These are phyloP conservation scores for Cornus suecica DNA, from an alignment of 148 eudicot species.

Conservation along the genomic window DNA sequence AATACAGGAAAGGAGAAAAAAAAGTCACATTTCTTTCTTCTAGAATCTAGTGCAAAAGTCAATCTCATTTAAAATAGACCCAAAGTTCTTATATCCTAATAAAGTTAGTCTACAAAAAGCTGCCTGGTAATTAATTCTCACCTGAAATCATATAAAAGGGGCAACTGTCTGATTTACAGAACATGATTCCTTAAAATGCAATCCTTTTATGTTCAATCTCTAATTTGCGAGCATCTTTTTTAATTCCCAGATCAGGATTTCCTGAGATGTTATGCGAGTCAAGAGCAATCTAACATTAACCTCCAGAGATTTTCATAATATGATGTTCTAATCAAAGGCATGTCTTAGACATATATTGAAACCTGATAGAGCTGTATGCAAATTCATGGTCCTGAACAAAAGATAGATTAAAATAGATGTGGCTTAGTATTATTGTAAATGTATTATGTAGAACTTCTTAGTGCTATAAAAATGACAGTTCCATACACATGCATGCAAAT, in stretches of 20 bases:
- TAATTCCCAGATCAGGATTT: background rate
- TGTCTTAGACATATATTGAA: background rate
- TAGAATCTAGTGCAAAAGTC: background rate
- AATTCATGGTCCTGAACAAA: slow-evolving; percentile 1
- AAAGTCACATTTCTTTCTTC: background rate
- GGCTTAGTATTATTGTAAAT: background rate
- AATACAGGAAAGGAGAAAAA: too few relatives aligned
- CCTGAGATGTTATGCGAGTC: background rate
- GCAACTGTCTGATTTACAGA: background rate
- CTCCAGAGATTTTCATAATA: background rate
- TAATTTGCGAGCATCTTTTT: too few relatives aligned
- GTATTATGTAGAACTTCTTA: too few relatives aligned
- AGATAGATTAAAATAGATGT: background rate
- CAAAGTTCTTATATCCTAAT: background rate
- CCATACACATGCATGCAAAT: too few relatives aligned
- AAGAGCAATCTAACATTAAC: background rate
- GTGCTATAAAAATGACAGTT: too few relatives aligned
- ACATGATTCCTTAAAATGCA: too few relatives aligned
- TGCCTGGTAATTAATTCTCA: background rate
- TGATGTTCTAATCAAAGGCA: background rate
- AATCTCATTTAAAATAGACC: background rate
- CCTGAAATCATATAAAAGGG: background rate
- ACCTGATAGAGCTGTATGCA: background rate
- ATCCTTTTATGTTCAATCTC: too few relatives aligned
- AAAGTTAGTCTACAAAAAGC: background rate